Conservation (phyloP, 148 eudicot species). For the Agrostemma githago region DNA sequence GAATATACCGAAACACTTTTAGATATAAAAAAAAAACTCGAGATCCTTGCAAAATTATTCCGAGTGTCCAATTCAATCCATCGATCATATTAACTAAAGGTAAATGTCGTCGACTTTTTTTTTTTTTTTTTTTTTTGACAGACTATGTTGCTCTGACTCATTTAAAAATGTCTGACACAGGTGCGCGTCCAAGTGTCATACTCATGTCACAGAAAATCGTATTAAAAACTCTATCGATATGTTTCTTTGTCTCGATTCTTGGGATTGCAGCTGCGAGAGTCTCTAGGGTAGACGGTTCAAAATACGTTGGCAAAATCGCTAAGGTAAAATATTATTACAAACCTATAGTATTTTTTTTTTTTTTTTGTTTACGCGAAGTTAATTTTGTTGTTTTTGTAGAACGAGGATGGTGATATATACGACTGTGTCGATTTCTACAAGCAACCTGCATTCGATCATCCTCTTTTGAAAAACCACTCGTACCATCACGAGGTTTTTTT, state of each 20-base stretch:
- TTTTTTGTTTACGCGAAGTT: not conserved
- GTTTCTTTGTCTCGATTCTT: constrained; percentile 7
- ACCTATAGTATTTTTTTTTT: not conserved
- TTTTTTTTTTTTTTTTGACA: not conserved
- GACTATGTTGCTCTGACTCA: too few species aligned
- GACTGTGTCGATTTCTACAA: constrained; percentile 25
- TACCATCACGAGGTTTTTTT: constrained; percentile 16
- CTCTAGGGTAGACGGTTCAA: not conserved
- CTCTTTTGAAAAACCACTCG: constrained; percentile 18
- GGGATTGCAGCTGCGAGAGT: not conserved
- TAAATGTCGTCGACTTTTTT: not conserved
- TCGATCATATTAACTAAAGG: not conserved
- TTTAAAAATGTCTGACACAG: too few species aligned
- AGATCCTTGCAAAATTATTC: not conserved
- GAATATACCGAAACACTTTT: not conserved
- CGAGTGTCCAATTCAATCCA: not conserved
- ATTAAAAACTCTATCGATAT: not conserved
- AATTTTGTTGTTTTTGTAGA: not conserved
- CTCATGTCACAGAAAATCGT: constrained; percentile 11
- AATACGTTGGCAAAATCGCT: constrained; percentile 7
- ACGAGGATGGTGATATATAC: constrained; percentile 16
- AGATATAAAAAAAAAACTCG: not conserved
- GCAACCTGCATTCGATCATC: constrained; percentile 24
- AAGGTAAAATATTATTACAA: not conserved
- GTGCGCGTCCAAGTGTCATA: too few species aligned